Percentiles rank a stretch among this genome's conserved stretches.
Evolutionary conservation across 164 flowering plant genomes (phyloP).

Genomic region (Houttuynia cordata): DNA sequence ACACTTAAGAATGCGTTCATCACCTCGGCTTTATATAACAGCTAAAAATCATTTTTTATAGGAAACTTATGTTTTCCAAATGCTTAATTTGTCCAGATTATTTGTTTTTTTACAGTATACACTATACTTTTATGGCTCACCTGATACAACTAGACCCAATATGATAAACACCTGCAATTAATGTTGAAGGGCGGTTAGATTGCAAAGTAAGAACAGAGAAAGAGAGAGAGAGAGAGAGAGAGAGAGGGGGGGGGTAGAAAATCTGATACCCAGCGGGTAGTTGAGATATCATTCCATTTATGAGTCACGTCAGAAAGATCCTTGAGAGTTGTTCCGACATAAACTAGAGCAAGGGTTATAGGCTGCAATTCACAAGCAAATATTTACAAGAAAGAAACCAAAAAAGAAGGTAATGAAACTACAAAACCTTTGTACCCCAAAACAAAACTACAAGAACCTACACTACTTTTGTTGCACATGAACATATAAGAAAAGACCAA

Average conservation of each 20-base stretch:
- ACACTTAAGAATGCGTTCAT: too few species aligned
- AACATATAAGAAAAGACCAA: neutral
- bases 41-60: too few species aligned
- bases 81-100: too few species aligned
- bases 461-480: neutral
- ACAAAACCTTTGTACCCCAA: too few species aligned
- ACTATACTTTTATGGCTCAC: slow-evolving; percentile 18
- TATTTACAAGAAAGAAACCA: slow-evolving; percentile 3
- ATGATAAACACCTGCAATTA: slow-evolving; percentile 37
- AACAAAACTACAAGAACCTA: neutral
- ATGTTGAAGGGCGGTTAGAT: neutral
- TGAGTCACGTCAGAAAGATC: slow-evolving; percentile 97
- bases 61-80: too few species aligned
- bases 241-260: neutral
- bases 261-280: slow-evolving; percentile 59
- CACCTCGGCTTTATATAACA: too few species aligned
- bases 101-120: neutral
- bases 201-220: neutral
- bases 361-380: slow-evolving; percentile 43
- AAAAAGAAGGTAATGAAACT: neutral
- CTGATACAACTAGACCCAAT: slow-evolving; percentile 39
- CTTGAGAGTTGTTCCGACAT: slow-evolving; percentile 90
- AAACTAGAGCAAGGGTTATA: slow-evolving; percentile 73
- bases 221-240: neutral
- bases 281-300: slow-evolving; percentile 77